Evolutionary conservation across 495 filamentous ascomycete species (phyloP).

Genomic region (Aspergillus ellipticus): DNA sequence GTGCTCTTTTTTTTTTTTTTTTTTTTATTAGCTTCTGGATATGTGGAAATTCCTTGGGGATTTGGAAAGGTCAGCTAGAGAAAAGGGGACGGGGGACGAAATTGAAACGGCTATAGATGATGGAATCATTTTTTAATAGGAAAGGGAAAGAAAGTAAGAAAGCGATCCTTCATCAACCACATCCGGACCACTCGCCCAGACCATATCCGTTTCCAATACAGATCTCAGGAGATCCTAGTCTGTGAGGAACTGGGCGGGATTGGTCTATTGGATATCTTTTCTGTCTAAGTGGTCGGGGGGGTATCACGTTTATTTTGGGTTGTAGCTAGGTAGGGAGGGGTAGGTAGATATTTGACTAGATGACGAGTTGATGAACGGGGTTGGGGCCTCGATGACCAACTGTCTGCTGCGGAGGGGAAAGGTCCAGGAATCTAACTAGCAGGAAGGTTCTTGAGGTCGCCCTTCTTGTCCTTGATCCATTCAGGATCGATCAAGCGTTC

Average conservation of each 20-base stretch:
- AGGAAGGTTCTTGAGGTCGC: constrained; percentile 66
- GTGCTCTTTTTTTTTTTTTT: no score
- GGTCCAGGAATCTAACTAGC: constrained; percentile 26
- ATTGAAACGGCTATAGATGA: background rate
- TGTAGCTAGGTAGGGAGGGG: background rate
- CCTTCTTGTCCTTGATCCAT: constrained; percentile 68
- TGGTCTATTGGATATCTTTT: background rate
- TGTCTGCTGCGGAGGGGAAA: background rate
- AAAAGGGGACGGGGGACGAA: background rate
- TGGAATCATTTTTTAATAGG: no score
- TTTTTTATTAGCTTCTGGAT: no score
- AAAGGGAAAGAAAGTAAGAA: background rate
- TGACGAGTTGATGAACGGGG: background rate
- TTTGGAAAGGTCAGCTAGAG: background rate
- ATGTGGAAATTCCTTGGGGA: background rate
- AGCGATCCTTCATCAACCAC: background rate
- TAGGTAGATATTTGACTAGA: constrained; percentile 5
- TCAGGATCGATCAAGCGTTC: constrained; percentile 71
- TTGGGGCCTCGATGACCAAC: background rate
- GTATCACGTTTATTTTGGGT: background rate
- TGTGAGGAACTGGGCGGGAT: background rate
- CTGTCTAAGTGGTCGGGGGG: background rate
- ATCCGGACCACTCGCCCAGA: background rate
- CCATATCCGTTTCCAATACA: no score
- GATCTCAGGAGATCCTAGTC: no score